These are phyloP conservation scores for Haplosporangium sp. DNA, from an alignment of 371 early-diverging fungal species.

Conservation along the genomic window DNA sequence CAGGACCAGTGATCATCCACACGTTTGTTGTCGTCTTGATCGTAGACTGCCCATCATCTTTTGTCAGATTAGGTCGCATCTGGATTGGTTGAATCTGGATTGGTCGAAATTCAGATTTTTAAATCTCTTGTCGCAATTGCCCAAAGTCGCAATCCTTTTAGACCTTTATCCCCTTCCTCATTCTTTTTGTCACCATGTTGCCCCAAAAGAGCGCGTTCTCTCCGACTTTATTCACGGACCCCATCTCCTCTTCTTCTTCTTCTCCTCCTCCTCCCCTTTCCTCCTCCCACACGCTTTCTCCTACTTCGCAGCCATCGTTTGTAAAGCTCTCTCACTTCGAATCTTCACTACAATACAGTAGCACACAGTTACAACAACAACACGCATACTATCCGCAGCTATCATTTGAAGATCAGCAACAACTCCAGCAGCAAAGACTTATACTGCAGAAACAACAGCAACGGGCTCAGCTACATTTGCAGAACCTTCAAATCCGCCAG, in stretches of 20 bases:
- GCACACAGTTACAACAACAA: slow-evolving; percentile 1
- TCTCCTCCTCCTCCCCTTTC: slow-evolving; percentile 9
- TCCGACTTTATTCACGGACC: slow-evolving; percentile 5
- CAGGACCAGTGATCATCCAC: too few species aligned
- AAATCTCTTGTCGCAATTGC: slow-evolving; percentile 6
- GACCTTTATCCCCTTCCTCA: not conserved
- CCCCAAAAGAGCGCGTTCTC: slow-evolving; percentile 24
- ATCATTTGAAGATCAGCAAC: not conserved
- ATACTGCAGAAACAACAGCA: slow-evolving; percentile 32
- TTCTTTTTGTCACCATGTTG: slow-evolving; percentile 10
- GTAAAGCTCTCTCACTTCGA: slow-evolving; percentile 1
- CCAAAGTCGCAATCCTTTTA: slow-evolving; percentile 1
- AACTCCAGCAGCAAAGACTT: slow-evolving; percentile 27
- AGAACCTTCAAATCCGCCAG: slow-evolving; percentile 30
- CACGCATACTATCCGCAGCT: not conserved
- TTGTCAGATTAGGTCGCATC: not conserved
- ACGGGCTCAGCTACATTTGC: slow-evolving; percentile 26
- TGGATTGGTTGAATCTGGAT: too few species aligned
- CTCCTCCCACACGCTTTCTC: slow-evolving; percentile 1
- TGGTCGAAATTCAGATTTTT: too few species aligned
- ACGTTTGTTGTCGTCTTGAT: too few species aligned
- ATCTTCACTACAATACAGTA: not conserved
- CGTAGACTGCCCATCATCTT: too few species aligned
- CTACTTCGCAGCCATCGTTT: slow-evolving; percentile 1
- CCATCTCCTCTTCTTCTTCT: slow-evolving; percentile 14